These are phyloP conservation scores for Phytophthora sojae DNA, from an alignment of 352 stramenopile genomes.

Conservation along the genomic window DNA sequence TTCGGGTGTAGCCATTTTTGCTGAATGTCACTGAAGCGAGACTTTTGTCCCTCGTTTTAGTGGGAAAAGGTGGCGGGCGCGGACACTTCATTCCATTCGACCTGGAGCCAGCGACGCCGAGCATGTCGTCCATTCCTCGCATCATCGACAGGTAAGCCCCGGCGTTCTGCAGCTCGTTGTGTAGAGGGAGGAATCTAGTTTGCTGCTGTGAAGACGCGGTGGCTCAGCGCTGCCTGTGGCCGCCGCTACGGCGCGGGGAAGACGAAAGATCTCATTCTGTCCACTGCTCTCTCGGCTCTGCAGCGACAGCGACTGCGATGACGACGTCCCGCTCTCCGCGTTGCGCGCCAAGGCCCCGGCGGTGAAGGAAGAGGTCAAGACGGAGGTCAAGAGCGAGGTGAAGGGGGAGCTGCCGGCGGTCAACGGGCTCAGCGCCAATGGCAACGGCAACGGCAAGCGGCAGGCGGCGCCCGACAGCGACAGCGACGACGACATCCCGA, in stretches of 20 bases:
- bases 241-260: constrained; percentile 9
- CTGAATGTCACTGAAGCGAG: not conserved
- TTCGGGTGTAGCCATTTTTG: not conserved
- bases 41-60: not conserved
- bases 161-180: not conserved
- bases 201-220: not conserved
- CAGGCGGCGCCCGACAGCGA: constrained; percentile 46
- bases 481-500: constrained; percentile 79
- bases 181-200: constrained; percentile 9
- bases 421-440: constrained; percentile 3
- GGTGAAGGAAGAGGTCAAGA: constrained; percentile 35
- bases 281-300: not conserved
- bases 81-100: constrained; percentile 18
- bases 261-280: constrained; percentile 39
- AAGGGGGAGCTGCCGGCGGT: constrained; percentile 1
- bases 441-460: constrained; percentile 36
- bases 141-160: constrained; percentile 53
- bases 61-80: too few relatives aligned
- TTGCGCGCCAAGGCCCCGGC: constrained; percentile 43
- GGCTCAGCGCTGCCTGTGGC: not conserved
- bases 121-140: constrained; percentile 34
- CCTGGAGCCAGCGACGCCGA: constrained; percentile 4
- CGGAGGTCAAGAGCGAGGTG: constrained; percentile 29
- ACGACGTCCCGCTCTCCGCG: constrained; percentile 81
- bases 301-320: constrained; percentile 82